Base-by-base conservation (phyloP, 208 protist genomes). In the Leishmania tarentolae region DNA sequence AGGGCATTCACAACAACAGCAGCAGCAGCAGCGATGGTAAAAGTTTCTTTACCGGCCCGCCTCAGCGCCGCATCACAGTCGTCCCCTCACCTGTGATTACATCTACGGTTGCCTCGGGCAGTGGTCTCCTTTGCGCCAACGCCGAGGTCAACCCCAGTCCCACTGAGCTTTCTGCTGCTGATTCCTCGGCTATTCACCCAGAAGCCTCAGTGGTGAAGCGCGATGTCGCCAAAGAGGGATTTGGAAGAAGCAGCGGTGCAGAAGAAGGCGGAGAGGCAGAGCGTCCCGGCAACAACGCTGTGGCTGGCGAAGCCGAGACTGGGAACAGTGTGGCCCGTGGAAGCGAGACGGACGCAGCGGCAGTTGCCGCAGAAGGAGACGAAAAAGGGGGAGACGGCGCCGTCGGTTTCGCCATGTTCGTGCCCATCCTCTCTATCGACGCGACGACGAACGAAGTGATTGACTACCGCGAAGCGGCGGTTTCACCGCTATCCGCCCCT, bases 371-470 rank as follows among this genome's bases (percentile, higher is more conserved):
- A 52, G 40, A 66, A 13, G 11, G 19, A 11, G 35, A 24, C 63
- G 21, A 15, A 40, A 46, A 28, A 0, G 76, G 24, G 19, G 72
- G 59, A 1, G 68, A 66, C 59, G 52, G 52, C 61, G 68, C 72
- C 40, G 3, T 79, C 21, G 68, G 59, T 46, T 82, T 90, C 28
- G 84, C 84, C 50, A 74, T 81, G 50, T 90, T 90, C 53, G 31
- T 61, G 31, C 87, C 87, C 21, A 72, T 88, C 35, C 77, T 90
- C 63, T 76, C 56, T n/a, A 66, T 90, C 11, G 85, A 89, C 52
- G 47, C 66, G 42, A 47, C 69, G 17, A 85, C 85, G 24, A 75
- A 88, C 35, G 82, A 87, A 52, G 79, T 87, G 4, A 80, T 87
- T 79, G 84, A 84, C 86, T 83, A 84, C 79, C 79, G 84, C 79